Evolutionary conservation across 768 basidiomycete species (phyloP).

Genomic region (Mycena latifolia): DNA sequence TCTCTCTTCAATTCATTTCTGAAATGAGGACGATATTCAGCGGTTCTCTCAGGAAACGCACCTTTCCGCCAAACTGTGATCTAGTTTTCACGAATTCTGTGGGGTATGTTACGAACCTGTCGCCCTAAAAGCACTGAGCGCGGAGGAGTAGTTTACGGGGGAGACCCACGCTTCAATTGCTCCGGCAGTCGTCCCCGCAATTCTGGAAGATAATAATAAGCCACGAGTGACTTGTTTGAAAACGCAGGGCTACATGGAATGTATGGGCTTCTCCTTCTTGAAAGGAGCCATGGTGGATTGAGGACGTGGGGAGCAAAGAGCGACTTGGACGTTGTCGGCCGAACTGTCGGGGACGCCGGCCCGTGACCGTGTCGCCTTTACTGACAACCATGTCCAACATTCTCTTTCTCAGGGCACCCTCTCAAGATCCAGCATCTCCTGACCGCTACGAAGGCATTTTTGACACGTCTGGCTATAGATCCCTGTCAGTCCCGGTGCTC

Average conservation of each 20-base stretch:
- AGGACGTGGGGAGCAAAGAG: too few species aligned
- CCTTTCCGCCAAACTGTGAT: conserved; percentile 90
- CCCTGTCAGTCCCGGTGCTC: conserved; percentile 77
- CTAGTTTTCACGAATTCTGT: conserved; percentile 95
- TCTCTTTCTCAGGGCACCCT: conserved; percentile 59
- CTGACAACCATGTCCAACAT: conserved; percentile 48
- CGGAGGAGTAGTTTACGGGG: background rate
- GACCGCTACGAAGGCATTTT: conserved; percentile 76
- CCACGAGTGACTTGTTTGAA: background rate
- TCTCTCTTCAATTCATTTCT: conserved; percentile 56
- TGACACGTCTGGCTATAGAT: conserved; percentile 56
- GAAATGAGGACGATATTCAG: background rate
- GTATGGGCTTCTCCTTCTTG: conserved; percentile 84
- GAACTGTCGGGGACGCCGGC: background rate
- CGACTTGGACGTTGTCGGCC: conserved; percentile 1
- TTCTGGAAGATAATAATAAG: conserved; percentile 42
- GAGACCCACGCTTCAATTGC: conserved; percentile 89
- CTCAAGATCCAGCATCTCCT: conserved; percentile 42
- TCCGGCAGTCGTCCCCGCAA: conserved; percentile 94
- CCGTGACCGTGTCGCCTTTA: conserved; percentile 4
- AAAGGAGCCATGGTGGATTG: conserved; percentile 52
- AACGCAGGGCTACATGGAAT: conserved; percentile 71
- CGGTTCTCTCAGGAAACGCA: conserved; percentile 37
- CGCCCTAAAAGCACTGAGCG: conserved; percentile 53
- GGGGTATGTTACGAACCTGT: conserved; percentile 87